Conservation (phyloP, 495 filamentous ascomycete genomes). For the Staphylotrichum tortipilum region DNA sequence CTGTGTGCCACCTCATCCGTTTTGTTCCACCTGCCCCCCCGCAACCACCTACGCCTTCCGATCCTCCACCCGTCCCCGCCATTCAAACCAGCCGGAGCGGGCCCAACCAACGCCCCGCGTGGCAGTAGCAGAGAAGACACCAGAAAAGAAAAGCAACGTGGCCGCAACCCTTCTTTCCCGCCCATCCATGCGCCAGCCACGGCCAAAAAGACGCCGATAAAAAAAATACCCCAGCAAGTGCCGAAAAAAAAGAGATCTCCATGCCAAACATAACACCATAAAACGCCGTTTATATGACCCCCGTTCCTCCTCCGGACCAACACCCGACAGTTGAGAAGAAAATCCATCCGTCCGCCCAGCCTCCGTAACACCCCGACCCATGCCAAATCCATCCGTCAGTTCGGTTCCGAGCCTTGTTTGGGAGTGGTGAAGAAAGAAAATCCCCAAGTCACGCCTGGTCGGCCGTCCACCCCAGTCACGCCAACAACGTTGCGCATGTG, state of each 20-base stretch:
- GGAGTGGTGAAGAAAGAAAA: background rate
- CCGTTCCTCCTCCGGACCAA: background rate
- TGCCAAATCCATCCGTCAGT: constrained; percentile 3
- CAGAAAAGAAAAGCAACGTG: background rate
- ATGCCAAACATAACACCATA: background rate
- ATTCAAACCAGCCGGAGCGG: background rate
- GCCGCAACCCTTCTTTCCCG: background rate
- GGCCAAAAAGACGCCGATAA: background rate
- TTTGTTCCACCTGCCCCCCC: background rate
- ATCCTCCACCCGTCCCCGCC: background rate
- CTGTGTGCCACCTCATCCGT: background rate
- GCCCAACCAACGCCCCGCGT: background rate
- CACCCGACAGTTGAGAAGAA: background rate
- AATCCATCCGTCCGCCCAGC: background rate
- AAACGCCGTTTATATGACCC: constrained; percentile 11
- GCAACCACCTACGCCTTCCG: background rate
- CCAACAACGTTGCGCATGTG: background rate
- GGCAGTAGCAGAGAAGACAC: background rate
- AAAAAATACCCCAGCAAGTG: background rate
- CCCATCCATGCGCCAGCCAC: constrained; percentile 6
- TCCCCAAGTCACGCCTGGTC: background rate
- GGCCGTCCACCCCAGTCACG: background rate
- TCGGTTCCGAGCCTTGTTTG: background rate
- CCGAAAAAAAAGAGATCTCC: background rate
- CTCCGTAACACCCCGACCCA: background rate